Percentiles rank a stretch among this genome's conserved stretches.
Evolutionary conservation across 164 flowering plant species (phyloP).

Genomic region (Nymphaea colorata): DNA sequence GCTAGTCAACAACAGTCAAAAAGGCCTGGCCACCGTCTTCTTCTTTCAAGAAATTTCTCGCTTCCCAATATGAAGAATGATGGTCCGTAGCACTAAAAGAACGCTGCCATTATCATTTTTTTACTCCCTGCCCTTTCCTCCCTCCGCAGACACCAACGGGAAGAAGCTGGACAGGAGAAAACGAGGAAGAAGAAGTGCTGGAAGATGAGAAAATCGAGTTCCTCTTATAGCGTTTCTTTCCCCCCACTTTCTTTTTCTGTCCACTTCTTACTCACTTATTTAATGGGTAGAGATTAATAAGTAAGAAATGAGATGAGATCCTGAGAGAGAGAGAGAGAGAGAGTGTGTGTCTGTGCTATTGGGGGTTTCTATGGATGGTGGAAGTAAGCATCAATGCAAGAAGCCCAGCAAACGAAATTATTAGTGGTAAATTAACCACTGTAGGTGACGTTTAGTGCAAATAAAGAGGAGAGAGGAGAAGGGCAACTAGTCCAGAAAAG

Average conservation of each 20-base stretch:
- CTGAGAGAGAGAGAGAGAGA: too few relatives aligned
- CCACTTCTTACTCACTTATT: not conserved
- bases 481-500: too few relatives aligned
- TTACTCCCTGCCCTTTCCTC: too few relatives aligned
- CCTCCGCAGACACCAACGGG: too few relatives aligned
- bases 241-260: not conserved
- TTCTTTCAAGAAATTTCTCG: not conserved
- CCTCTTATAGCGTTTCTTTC: not conserved
- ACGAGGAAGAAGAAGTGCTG: not conserved
- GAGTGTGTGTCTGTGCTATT: too few relatives aligned
- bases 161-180: not conserved
- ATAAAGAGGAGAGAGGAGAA: not conserved
- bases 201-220: not conserved
- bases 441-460: not conserved
- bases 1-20: not conserved
- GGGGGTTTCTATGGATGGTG: too few relatives aligned
- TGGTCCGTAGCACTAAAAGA: too few relatives aligned
- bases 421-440: not conserved
- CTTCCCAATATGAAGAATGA: not conserved
- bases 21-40: not conserved
- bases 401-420: not conserved
- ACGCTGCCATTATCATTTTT: too few relatives aligned
- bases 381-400: not conserved
- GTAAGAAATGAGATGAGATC: too few relatives aligned
- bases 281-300: too few relatives aligned